A percentile compares a stretch with the other conserved stretches of the same genome.
These are phyloP conservation scores for Apiotrichum gamsii DNA, from an alignment of 1,284 basidiomycete genomes.

Conservation along the genomic window DNA sequence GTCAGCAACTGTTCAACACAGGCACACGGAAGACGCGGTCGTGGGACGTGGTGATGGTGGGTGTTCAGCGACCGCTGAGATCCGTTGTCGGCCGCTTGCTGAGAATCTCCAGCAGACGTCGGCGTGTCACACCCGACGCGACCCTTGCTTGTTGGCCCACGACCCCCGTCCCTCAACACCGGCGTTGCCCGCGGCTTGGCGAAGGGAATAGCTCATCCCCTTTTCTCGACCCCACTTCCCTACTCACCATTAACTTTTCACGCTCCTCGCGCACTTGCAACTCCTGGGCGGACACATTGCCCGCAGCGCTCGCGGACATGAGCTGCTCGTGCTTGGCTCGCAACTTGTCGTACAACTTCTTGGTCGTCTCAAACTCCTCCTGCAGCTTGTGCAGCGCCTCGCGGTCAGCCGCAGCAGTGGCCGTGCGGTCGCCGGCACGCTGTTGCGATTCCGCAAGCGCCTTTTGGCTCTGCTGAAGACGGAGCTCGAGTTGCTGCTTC, in stretches of 20 bases:
- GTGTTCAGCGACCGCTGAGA: too few relatives aligned
- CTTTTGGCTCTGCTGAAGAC: slow-evolving; percentile 40
- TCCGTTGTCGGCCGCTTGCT: background rate
- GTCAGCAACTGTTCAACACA: background rate
- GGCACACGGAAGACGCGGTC: too few relatives aligned
- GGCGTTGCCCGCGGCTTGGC: too few relatives aligned
- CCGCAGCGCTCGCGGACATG: slow-evolving; percentile 19
- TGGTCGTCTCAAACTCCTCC: slow-evolving; percentile 43
- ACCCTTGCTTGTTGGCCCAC: background rate
- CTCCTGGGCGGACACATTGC: slow-evolving; percentile 48
- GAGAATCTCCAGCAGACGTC: too few relatives aligned
- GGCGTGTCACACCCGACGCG: too few relatives aligned
- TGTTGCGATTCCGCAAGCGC: slow-evolving; percentile 45
- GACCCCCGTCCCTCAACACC: background rate
- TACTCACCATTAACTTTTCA: slow-evolving; percentile 63
- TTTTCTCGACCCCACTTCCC: background rate
- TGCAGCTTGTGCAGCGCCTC: slow-evolving; percentile 37
- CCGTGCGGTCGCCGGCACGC: slow-evolving; percentile 43
- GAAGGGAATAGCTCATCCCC: background rate
- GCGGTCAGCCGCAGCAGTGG: slow-evolving; percentile 38
- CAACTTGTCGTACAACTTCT: slow-evolving; percentile 35
- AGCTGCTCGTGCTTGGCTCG: slow-evolving; percentile 42
- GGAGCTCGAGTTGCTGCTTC: slow-evolving; percentile 35
- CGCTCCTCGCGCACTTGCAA: slow-evolving; percentile 52
- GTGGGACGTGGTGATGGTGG: too few relatives aligned